Base-by-base conservation (phyloP, 176 grass and related monocot species). In the Chrysopogon serrulatus region DNA sequence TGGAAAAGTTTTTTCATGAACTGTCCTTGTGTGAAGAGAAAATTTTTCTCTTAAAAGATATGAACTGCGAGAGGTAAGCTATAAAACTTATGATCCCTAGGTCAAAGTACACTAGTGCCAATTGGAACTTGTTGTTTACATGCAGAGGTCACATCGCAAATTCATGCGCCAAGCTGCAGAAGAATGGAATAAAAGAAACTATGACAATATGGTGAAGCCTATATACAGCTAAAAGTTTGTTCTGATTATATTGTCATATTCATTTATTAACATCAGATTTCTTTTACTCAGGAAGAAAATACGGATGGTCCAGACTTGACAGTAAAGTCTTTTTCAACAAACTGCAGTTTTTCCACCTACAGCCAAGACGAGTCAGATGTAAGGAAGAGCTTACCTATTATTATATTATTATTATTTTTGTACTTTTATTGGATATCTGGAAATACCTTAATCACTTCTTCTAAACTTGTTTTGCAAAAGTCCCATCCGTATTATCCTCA, bases 41-140 rank as follows among this genome's bases (percentile, higher is more conserved):
- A 85, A 79, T 88, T 34, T 88, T 92, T 63, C n/a, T n/a, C 21
- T 43, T 8, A 92, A 86, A 88, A 79, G 86, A 92, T 53, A 54
- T 62, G 36, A 62, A 6, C 40, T 88, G 19, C 11, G 4, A 59
- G 78, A 86, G 86, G 90, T 88, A 80, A 39, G 30, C 34, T 48
- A 37, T 6, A 32, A 60, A 60, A 70, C 39, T 63, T 64, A 53
- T 7, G 17, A 82, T 63, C 49, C 40, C 70, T 31, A 2, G 68
- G 6, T 76, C n/a, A 76, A 14, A 42, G 8, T 42, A 35, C 14
- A 10, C 12, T 56, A 33, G 35, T 65, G 1, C 12, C 4, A 31
- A 77, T 11, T 3, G 40, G 4, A 30, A 17, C 23, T 40, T 88
- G 15, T 43, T 4, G 8, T 18, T 80, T 41, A 40, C 32, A 12